Evolutionary conservation across 371 early-diverging fungal genomes (phyloP).

Genomic region (Syncephalastrum sp.): DNA sequence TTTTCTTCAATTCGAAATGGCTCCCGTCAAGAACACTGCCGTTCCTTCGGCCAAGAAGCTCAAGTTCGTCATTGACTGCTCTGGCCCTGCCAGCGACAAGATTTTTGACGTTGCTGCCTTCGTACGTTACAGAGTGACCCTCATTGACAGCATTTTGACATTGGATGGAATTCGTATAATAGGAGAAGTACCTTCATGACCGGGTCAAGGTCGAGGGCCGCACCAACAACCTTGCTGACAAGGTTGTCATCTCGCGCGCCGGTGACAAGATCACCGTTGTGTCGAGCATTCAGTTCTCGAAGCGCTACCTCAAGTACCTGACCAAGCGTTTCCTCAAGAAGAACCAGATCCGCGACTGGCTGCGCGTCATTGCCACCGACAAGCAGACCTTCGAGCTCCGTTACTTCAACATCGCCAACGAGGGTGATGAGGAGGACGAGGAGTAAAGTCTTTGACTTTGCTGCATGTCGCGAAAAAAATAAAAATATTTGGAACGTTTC

Average conservation of each 20-base stretch:
- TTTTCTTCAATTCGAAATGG: conserved; percentile 30
- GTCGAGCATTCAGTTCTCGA: conserved; percentile 84
- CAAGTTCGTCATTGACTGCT: conserved; percentile 93
- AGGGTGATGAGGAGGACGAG: conserved; percentile 80
- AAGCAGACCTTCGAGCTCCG: conserved; percentile 93
- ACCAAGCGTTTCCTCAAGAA: conserved; percentile 99
- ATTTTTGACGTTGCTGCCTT: conserved; percentile 97
- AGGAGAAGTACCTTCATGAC: conserved; percentile 95
- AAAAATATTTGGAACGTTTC: too few relatives aligned
- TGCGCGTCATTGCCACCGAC: conserved; percentile 92
- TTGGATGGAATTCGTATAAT: too few relatives aligned
- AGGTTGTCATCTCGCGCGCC: conserved; percentile 81
- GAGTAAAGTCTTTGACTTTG: conserved; percentile 26
- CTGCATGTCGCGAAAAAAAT: too few relatives aligned
- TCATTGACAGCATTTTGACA: too few relatives aligned
- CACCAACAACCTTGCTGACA: conserved; percentile 93
- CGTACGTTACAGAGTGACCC: conserved; percentile 5
- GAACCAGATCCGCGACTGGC: conserved; percentile 97
- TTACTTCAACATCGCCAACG: conserved; percentile 94
- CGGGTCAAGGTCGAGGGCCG: conserved; percentile 97
- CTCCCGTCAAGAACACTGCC: conserved; percentile 49
- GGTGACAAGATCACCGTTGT: conserved; percentile 80
- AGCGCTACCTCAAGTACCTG: conserved; percentile 99
- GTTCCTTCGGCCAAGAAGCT: conserved; percentile 37
- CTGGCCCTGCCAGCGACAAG: conserved; percentile 92